Evolutionary conservation across 1,139 yeast species (phyloP).

Genomic region (Hemisphaericaspora subhashii): DNA sequence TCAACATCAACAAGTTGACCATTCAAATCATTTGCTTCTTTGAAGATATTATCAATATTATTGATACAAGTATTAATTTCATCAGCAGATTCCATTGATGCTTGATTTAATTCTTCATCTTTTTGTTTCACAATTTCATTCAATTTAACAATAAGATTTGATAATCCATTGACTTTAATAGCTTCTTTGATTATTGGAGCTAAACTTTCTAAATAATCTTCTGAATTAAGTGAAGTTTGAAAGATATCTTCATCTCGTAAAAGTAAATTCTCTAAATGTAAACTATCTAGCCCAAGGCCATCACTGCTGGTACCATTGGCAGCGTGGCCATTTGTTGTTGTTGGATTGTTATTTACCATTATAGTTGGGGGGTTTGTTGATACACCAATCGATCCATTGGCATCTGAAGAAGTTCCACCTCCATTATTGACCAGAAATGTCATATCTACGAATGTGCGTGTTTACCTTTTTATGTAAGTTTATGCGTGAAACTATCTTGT

Average conservation of each 20-base stretch:
- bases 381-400: not conserved
- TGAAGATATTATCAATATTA: slow-evolving; percentile 56
- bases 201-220: slow-evolving; percentile 75
- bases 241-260: slow-evolving; percentile 48
- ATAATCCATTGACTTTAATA: slow-evolving; percentile 54
- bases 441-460: not conserved
- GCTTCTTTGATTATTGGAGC: slow-evolving; percentile 78
- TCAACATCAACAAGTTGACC: slow-evolving; percentile 52
- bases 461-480: no score
- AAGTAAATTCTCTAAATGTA: slow-evolving; percentile 41
- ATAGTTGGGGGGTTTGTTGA: not conserved
- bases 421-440: not conserved
- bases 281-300: slow-evolving; percentile 28
- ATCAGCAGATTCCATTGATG: slow-evolving; percentile 63
- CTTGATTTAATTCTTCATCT: slow-evolving; percentile 62
- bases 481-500: no score
- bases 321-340: slow-evolving; percentile 1
- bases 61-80: slow-evolving; percentile 54
- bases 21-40: slow-evolving; percentile 54
- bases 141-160: slow-evolving; percentile 55
- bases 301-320: slow-evolving; percentile 16
- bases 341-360: slow-evolving; percentile 4
- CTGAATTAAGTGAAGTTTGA: slow-evolving; percentile 55
- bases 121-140: slow-evolving; percentile 58
- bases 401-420: not conserved